phyloP scores from a whole-genome alignment of 768 basidiomycete genomes.

The Calocera viscosa region DNA sequence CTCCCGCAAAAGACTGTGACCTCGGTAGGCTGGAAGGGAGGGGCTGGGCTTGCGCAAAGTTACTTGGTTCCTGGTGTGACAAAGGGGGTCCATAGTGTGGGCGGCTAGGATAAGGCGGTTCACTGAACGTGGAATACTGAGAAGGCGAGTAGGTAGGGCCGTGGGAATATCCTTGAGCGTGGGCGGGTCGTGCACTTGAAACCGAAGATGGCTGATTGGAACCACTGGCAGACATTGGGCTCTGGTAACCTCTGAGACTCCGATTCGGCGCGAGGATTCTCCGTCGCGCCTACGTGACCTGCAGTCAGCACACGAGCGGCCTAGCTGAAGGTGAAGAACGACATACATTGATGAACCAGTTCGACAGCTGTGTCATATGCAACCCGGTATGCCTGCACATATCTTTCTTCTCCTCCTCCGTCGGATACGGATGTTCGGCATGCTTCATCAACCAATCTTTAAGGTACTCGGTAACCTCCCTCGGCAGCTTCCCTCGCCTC shows the following conservation, averaged over 20 bases:
- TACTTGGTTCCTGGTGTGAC: background rate
- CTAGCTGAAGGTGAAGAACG: background rate
- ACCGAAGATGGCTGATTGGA: background rate
- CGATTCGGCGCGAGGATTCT: background rate
- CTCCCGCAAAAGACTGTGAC: background rate
- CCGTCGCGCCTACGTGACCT: background rate
- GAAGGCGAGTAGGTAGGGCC: background rate
- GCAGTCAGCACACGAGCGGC: background rate
- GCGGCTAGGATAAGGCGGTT: background rate
- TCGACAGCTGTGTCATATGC: slow-evolving; percentile 81
- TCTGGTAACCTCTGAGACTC: background rate
- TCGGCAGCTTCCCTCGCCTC: slow-evolving; percentile 66
- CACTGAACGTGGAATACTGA: background rate
- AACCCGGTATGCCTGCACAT: slow-evolving; percentile 74
- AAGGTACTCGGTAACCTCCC: slow-evolving; percentile 80
- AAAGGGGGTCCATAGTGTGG: background rate
- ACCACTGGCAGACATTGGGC: background rate
- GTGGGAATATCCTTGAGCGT: background rate
- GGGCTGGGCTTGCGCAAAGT: background rate
- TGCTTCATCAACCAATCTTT: slow-evolving; percentile 82
- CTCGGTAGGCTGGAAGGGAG: background rate
- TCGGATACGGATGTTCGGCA: slow-evolving; percentile 79
- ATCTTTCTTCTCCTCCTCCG: slow-evolving; percentile 83
- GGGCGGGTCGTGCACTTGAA: background rate
- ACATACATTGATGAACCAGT: slow-evolving; percentile 85